Evolutionary conservation across 768 basidiomycete genomes (phyloP).

Genomic region (Fomitopsis pulvina): DNA sequence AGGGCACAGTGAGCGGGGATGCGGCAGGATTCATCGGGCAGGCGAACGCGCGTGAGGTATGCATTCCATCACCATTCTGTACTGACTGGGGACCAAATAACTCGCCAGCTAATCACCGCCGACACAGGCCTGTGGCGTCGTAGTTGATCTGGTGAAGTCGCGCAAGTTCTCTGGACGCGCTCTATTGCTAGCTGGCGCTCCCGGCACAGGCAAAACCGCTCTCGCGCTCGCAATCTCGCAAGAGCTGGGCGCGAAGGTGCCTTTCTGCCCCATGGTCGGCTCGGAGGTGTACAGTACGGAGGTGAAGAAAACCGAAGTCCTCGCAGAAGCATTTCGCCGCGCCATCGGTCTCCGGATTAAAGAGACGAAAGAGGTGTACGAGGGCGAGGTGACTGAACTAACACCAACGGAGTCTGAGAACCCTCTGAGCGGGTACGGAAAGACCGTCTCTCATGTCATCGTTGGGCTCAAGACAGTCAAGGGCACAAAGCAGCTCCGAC

Average conservation of each 20-base stretch:
- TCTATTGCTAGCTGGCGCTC: slow-evolving; percentile 87
- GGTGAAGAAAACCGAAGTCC: slow-evolving; percentile 98
- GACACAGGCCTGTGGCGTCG: slow-evolving; percentile 80
- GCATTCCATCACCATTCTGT: slow-evolving; percentile 8
- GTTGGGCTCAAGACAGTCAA: slow-evolving; percentile 88
- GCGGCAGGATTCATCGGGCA: slow-evolving; percentile 90
- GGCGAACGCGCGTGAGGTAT: slow-evolving; percentile 81
- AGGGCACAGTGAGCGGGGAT: slow-evolving; percentile 70
- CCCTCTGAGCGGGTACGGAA: slow-evolving; percentile 95
- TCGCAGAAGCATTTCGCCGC: slow-evolving; percentile 89
- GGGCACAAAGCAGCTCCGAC: slow-evolving; percentile 85
- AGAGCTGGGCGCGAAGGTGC: slow-evolving; percentile 90
- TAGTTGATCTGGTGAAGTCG: slow-evolving; percentile 84
- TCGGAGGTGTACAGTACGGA: slow-evolving; percentile 95
- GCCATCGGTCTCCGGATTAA: slow-evolving; percentile 98
- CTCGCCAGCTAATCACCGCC: neutral
- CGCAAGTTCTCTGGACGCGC: slow-evolving; percentile 93
- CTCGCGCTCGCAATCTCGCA: slow-evolving; percentile 93
- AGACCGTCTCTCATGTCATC: slow-evolving; percentile 97
- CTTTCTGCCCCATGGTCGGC: slow-evolving; percentile 98
- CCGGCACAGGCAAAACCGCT: slow-evolving; percentile 97
- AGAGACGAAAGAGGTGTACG: slow-evolving; percentile 98
- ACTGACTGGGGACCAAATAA: neutral
- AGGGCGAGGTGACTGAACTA: slow-evolving; percentile 96
- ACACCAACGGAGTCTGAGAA: slow-evolving; percentile 97